Evolutionary conservation across 2,329 filamentous ascomycete species (phyloP), one percentile per base, ranked within the genome.

Genomic region (Aspergillus melleus): DNA sequence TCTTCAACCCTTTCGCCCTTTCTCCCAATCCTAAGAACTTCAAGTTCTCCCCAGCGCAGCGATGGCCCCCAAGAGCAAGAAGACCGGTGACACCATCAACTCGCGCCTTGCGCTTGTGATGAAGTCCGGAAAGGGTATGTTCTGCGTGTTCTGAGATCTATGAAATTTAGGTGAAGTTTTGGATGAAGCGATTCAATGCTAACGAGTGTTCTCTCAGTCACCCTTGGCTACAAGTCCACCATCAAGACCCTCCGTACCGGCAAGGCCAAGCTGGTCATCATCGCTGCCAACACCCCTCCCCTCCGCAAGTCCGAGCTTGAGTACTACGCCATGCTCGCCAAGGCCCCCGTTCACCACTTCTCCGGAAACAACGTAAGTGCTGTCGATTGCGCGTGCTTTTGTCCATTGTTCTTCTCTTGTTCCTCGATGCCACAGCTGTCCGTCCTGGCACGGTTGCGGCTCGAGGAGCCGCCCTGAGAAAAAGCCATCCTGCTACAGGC

Each of bases 201-300:
- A 63, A 66, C 29, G 47, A 9, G 50, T 19, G n/a, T 19, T 4
- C 50, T 4, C 47, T 11, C 57, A 86, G 92, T 96, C 84, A 92
- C 87, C 68, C 86, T 96, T 69, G 92, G 92, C 75, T 94, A 94
- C 87, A 93, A 94, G 83, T 90, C 88, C 66, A 94, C 86, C 77
- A 86, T 95, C 77, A 96, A 98, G 90, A 85, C 85, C 72, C 90
- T 98, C 73, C 91, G 94, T 76, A 90, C 88, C 72, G 93, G 94
- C 82, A 98, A 97, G 89, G 95, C 95, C 81, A 98, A 98, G 90
- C 88, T 97, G 71, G 91, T 98, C 80, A 92, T 96, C 83, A 96
- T 96, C 68, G 85, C 89, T 72, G 92, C 91, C 83, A 98, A 99
- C 87, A 96, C 93, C 71, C 93, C 94, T 77, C 95, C 95, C 81